Conservation (phyloP, 768 basidiomycete species). For the Russula virescens region DNA sequence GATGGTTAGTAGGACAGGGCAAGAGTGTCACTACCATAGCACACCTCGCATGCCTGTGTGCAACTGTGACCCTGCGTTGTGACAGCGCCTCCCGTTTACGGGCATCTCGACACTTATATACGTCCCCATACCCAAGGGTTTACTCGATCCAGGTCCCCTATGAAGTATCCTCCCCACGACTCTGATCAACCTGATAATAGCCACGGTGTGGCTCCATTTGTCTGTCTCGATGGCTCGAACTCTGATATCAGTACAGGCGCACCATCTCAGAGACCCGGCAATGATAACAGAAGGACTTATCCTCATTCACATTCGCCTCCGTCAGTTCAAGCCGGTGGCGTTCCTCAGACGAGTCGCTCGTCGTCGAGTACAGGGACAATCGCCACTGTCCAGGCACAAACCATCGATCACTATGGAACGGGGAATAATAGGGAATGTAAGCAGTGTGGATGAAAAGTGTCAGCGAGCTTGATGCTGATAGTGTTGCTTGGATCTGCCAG, state of each 20-base stretch:
- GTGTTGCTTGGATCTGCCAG: not conserved
- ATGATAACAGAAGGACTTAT: not conserved
- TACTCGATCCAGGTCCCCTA: not conserved
- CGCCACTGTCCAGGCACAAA: not conserved
- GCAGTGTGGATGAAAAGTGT: not conserved
- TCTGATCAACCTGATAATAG: not conserved
- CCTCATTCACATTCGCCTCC: not conserved
- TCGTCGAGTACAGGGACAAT: not conserved
- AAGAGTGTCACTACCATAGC: too few relatives aligned
- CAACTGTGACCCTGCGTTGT: too few relatives aligned
- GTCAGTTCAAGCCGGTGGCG: too few relatives aligned
- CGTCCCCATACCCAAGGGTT: not conserved
- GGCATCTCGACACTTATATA: not conserved
- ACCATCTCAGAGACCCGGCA: not conserved
- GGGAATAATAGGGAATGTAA: not conserved
- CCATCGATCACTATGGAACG: not conserved
- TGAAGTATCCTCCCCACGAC: not conserved
- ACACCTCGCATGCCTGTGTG: too few relatives aligned
- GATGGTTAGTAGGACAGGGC: too few relatives aligned
- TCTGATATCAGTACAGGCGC: not conserved
- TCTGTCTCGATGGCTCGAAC: not conserved
- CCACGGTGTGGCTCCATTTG: conserved; percentile 1
- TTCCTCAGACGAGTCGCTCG: not conserved
- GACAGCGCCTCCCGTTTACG: too few relatives aligned
- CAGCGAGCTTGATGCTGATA: not conserved